A percentile compares a stretch with the other conserved stretches of the same genome.
Evolutionary conservation across 2,329 filamentous ascomycete genomes (phyloP).

Genomic region (Epichloe gansuensis): DNA sequence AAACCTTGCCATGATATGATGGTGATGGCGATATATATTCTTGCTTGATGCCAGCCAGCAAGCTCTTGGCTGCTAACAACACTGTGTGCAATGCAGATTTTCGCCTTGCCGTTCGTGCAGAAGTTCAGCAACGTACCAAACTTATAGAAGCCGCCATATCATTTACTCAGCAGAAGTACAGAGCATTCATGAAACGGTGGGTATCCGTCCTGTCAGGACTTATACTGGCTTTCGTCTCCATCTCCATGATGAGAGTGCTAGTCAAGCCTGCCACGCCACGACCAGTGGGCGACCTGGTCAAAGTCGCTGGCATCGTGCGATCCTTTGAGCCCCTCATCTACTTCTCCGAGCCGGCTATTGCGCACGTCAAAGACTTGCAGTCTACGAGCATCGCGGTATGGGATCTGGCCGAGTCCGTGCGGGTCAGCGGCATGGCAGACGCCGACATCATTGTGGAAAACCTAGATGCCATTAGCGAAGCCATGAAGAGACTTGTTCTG

Average conservation of each 20-base stretch:
- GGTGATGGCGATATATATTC: no score
- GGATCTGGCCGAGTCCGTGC: constrained; percentile 85
- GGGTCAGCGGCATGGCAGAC: constrained; percentile 81
- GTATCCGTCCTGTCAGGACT: constrained; percentile 51
- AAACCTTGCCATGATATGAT: not conserved
- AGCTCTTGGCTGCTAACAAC: not conserved
- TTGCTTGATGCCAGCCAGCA: no score
- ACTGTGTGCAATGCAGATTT: constrained; percentile 47
- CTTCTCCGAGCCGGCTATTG: constrained; percentile 80
- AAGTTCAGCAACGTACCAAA: constrained; percentile 77
- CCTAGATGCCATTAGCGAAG: constrained; percentile 75
- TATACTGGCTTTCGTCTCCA: constrained; percentile 48
- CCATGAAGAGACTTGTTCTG: constrained; percentile 67
- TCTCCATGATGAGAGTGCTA: constrained; percentile 51
- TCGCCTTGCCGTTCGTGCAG: constrained; percentile 73
- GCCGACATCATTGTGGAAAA: constrained; percentile 75
- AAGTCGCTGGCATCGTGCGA: constrained; percentile 77
- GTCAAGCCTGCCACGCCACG: constrained; percentile 49
- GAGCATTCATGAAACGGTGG: constrained; percentile 55
- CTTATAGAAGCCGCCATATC: constrained; percentile 63
- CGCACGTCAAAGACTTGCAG: constrained; percentile 76
- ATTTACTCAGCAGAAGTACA: constrained; percentile 47
- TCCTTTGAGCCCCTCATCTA: constrained; percentile 91
- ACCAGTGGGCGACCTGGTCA: constrained; percentile 57
- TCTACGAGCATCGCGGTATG: constrained; percentile 88